Base-by-base conservation (phyloP, 2,329 filamentous ascomycete genomes). In the Cercospora citrullina region DNA sequence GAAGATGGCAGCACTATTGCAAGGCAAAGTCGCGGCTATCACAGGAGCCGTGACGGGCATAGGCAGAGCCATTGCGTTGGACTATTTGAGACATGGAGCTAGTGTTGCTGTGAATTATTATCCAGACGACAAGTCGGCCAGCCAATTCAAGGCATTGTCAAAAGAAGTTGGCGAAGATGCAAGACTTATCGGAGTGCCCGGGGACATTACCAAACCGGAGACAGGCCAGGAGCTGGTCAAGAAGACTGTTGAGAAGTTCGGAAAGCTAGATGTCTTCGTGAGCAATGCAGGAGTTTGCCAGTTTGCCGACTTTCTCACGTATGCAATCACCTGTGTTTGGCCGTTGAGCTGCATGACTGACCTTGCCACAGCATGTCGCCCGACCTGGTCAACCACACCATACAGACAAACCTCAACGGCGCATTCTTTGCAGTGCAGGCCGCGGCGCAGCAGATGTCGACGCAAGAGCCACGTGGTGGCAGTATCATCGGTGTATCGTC, bases 341-440 rank as follows among this genome's bases (percentile, higher is more conserved):
- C 26, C 36, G 36, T 18, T n/a, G 55, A 36, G 59, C 28, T 30
- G 39, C 45, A 53, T 8, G 23, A 31, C 63, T 70, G 60, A 68
- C 45, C 14, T 66, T 31, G 10, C 55, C n/a, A 51, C 66, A 88
- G 87, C 21, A 86, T 96, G 53, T 84, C 87, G 9, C 86, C 88
- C 1, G 86, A 90, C 66, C 87, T 96, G 64, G 91, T 93, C 75
- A 81, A 86, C 69, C 83, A 84, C 64, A 96, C 93, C 2, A 83
- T 96, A 48, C 83, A 86, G 42, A 94, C 91, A 60, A 97, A 97
- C 80, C 88, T 97, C 72, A 89, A 90, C 72, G 93, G 93, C 55
- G 91, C 93, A n/a, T 96, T 96, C 82, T 94, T 93, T 82, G 86
- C 91, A 39, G 90, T 91, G 23, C 93, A 96, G 83, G 91, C 93